Evolutionary conservation across 1,139 yeast genomes (phyloP).

Genomic region (Zhuliangozyma blackwelliae): DNA sequence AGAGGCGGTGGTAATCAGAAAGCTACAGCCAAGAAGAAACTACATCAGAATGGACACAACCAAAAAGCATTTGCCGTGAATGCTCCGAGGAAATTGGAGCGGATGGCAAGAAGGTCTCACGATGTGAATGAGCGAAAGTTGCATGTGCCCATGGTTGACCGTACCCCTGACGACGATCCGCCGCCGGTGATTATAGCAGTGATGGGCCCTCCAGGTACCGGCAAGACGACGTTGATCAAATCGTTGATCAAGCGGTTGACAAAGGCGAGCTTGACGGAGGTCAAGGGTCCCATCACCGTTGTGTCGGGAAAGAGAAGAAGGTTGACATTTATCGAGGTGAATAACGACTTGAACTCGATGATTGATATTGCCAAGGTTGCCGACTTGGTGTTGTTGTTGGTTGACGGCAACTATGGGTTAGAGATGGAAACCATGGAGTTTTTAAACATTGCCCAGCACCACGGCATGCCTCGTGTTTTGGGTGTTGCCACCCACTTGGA

Average conservation of each 20-base stretch:
- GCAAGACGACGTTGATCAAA: slow-evolving; percentile 89
- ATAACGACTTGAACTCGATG: slow-evolving; percentile 92
- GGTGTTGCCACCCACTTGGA: slow-evolving; percentile 97
- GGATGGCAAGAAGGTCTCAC: slow-evolving; percentile 78
- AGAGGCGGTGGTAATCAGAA: slow-evolving; percentile 46
- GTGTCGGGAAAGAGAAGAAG: slow-evolving; percentile 94
- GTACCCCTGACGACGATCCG: slow-evolving; percentile 97
- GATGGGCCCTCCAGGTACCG: slow-evolving; percentile 99
- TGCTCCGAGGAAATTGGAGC: slow-evolving; percentile 85
- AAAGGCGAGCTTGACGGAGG: slow-evolving; percentile 80
- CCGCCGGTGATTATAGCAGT: slow-evolving; percentile 96
- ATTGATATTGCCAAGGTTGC: slow-evolving; percentile 94
- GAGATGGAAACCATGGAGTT: slow-evolving; percentile 99
- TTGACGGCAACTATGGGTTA: slow-evolving; percentile 96
- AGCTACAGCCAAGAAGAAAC: slow-evolving; percentile 72
- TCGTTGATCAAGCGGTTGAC: slow-evolving; percentile 84
- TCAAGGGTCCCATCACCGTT: slow-evolving; percentile 96
- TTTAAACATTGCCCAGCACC: slow-evolving; percentile 91
- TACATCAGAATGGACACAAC: slow-evolving; percentile 88
- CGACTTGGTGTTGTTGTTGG: slow-evolving; percentile 79
- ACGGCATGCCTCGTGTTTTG: slow-evolving; percentile 96
- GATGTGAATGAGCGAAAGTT: slow-evolving; percentile 82
- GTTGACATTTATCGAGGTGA: slow-evolving; percentile 87
- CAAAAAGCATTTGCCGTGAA: slow-evolving; percentile 93
- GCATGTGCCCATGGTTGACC: slow-evolving; percentile 96